Evolutionary conservation across 768 basidiomycete genomes (phyloP).

Genomic region (Ramaria rubella): DNA sequence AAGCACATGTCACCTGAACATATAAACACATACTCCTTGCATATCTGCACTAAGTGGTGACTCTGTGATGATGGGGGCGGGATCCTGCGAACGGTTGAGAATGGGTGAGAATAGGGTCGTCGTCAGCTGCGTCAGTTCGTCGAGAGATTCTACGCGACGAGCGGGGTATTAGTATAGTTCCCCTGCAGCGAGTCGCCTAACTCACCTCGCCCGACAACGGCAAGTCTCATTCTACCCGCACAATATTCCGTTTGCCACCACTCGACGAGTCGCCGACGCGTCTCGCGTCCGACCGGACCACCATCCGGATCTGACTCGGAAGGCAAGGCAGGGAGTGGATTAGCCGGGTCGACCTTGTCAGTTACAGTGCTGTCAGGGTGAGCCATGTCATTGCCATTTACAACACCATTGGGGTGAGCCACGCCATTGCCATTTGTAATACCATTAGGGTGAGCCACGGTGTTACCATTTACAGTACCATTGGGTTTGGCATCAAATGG

Average conservation of each 20-base stretch:
- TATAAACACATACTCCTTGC: slow-evolving; percentile 7
- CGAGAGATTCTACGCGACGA: slow-evolving; percentile 30
- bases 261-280: slow-evolving; percentile 25
- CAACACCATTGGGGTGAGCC: neutral
- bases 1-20: neutral
- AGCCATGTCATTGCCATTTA: neutral
- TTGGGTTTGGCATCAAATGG: neutral
- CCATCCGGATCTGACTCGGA: slow-evolving; percentile 31
- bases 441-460: slow-evolving; percentile 1
- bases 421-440: neutral
- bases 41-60: slow-evolving; percentile 10
- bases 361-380: neutral
- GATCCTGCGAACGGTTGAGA: slow-evolving; percentile 24
- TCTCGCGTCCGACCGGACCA: slow-evolving; percentile 33
- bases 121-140: slow-evolving; percentile 26
- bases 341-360: slow-evolving; percentile 3
- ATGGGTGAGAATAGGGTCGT: slow-evolving; percentile 28
- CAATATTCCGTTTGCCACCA: slow-evolving; percentile 35
- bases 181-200: neutral
- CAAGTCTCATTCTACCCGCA: slow-evolving; percentile 32
- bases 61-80: slow-evolving; percentile 18
- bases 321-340: slow-evolving; percentile 1
- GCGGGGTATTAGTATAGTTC: neutral
- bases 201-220: slow-evolving; percentile 29
- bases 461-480: neutral